Evolutionary conservation across 108 stramenopile species (phyloP), one percentile per base, ranked within the genome.

Genomic region (Nitzschia palea): DNA sequence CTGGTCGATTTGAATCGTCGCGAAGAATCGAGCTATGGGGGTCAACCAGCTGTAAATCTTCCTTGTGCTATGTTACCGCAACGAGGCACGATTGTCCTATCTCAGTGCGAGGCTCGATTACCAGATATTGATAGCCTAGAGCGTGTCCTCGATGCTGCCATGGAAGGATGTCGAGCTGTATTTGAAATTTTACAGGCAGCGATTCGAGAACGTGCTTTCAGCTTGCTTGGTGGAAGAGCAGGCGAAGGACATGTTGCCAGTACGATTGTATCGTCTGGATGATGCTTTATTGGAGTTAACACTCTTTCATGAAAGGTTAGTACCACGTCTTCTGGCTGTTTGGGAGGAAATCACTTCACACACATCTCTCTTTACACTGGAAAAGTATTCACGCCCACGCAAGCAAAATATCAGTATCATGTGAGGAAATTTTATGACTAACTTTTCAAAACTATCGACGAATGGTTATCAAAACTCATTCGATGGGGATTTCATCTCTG

Each of bases 11-110:
- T 95, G 60, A 91, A 95, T 71, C 70, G 80, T 18, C 76, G 80
- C 32, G 93, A 91, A 70, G 82, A 80, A 55, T 77, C 78, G 15
- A 36, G 78, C 10, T 55, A 17, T 31, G 74, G 66, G 32, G 81
- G 81, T 27, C 78, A 83, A 33, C 74, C 82, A 25, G 85, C 89
- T 17, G 85, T 92, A 9, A 76, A 86, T 48, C 34, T 95, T 32
- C 89, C 94, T 10, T 82, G 82, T 50, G 94, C 90, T 3, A 90
- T 86, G 45, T 69, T 95, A 62, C 94, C 94, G 5, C 94, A 95
- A 69, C 76, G 94, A 28, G 85, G 85, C 4, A 95, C 88, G 22
- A 70, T 95, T 26, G 94, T 95, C 8, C 62, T 92, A 55, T 70
- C 87, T 23, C 94, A 95, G 65, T 95, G 90, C 66, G 94, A 95